These are phyloP conservation scores for Protomyces inundatus DNA, from an alignment of 1,139 yeast species.

Conservation along the genomic window DNA sequence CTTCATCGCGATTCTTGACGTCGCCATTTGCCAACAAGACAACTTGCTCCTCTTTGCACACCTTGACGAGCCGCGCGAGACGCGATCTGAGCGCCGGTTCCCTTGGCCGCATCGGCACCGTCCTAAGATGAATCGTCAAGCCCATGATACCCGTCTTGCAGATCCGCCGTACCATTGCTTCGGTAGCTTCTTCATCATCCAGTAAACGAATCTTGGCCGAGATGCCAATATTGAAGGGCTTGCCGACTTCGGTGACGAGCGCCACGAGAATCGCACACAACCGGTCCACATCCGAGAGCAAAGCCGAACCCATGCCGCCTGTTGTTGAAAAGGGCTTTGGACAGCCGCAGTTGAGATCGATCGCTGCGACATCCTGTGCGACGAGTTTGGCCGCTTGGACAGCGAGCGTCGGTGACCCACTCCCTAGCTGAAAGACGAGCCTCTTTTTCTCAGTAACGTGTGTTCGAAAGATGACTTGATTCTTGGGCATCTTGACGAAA, in stretches of 20 bases:
- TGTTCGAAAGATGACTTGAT: constrained; percentile 63
- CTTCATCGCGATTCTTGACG: constrained; percentile 54
- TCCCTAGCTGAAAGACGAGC: constrained; percentile 84
- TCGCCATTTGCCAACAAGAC: constrained; percentile 79
- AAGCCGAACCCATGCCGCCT: constrained; percentile 96
- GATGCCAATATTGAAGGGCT: constrained; percentile 68
- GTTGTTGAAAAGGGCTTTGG: constrained; percentile 74
- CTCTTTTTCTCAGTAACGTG: constrained; percentile 51
- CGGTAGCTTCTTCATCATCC: constrained; percentile 57
- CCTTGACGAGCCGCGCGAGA: constrained; percentile 54
- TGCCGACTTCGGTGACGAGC: constrained; percentile 74
- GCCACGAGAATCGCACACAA: constrained; percentile 61
- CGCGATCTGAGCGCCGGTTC: constrained; percentile 66
- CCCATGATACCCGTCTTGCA: constrained; percentile 77
- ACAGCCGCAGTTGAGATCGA: constrained; percentile 93
- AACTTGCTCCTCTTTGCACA: constrained; percentile 61
- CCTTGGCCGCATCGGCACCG: constrained; percentile 82
- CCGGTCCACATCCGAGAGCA: constrained; percentile 71
- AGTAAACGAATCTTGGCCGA: constrained; percentile 83
- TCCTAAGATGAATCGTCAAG: constrained; percentile 86
- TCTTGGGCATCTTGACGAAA: constrained; percentile 42
- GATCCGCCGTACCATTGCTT: constrained; percentile 55
- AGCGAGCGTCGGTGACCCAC: constrained; percentile 76
- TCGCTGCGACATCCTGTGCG: constrained; percentile 81
- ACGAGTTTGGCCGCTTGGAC: constrained; percentile 78